Percentiles rank a stretch among this genome's conserved stretches.
Conservation (phyloP, 768 basidiomycete species). For the Mycena crocata region DNA sequence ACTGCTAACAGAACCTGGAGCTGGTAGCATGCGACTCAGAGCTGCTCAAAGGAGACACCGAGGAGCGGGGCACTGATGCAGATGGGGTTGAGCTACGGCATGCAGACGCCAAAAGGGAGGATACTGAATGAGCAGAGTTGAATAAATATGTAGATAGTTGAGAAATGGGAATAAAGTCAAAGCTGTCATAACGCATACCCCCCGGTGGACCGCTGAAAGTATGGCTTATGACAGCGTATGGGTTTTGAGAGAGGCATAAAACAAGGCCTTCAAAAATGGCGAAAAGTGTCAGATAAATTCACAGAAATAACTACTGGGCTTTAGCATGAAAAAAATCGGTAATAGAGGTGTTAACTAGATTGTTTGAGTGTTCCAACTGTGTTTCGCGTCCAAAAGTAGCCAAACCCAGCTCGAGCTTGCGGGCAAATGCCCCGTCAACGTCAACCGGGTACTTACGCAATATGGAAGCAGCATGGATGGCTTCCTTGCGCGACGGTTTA, state of each 20-base stretch:
- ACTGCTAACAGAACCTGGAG: too few species aligned
- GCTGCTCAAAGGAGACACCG: too few species aligned
- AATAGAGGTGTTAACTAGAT: conserved; percentile 6
- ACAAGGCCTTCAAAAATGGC: background rate
- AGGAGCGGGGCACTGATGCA: too few species aligned
- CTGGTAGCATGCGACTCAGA: too few species aligned
- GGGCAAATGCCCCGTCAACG: background rate
- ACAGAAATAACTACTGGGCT: background rate
- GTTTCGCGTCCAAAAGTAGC: conserved; percentile 6
- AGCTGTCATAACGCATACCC: too few species aligned
- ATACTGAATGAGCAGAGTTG: too few species aligned
- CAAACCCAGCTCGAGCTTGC: background rate
- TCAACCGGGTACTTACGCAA: background rate
- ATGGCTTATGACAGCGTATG: conserved; percentile 12
- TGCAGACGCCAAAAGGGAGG: too few species aligned
- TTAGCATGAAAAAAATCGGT: background rate
- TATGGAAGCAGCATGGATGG: background rate
- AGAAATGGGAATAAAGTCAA: too few species aligned
- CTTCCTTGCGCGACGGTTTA: background rate
- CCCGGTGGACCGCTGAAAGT: conserved; percentile 1
- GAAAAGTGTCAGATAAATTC: background rate
- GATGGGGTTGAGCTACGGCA: too few species aligned
- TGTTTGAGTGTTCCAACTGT: background rate
- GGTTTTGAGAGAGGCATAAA: background rate
- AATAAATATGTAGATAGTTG: too few species aligned